Evolutionary conservation across 2,329 filamentous ascomycete genomes (phyloP), one percentile per base, ranked within the genome.

Genomic region (Emergomyces pasteurianus): DNA sequence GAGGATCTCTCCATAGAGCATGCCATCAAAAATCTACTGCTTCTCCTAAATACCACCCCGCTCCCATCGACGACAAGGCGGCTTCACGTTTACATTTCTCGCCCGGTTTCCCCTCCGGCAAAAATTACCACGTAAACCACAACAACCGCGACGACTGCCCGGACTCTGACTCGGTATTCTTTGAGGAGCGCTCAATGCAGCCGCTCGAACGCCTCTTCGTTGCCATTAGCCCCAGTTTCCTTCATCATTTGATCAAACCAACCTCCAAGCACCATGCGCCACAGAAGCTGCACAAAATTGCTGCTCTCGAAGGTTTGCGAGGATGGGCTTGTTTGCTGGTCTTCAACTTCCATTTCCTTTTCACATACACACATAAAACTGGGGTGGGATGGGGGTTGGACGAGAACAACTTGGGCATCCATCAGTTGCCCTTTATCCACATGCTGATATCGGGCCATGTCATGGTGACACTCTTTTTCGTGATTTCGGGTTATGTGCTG

Each of bases 401-500:
- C 21, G 69, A 71, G 10, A 68, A 73, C 42, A 77, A 77, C 49
- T 77, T 71, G 63, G 70, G 71, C 2, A 63, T 75, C 16, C 71
- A 75, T 58, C 74, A 77, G 63, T 65, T 76, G 4, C 76, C 76
- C 12, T 68, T 77, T 61, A 58, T 77, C 26, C 74, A 77, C 53
- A 67, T 77, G 64, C 64, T 77, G 36, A 73, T 75, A 60, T 74
- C 75, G 0, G 77, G 77, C 31, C 76, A 78, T 63, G 74, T 78
- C 62, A 77, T 77, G 76, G 77, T 79, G 16, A 71, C 73, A 53
- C 74, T 78, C 40, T 79, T 79, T 67, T 79, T 79, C 64, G 74
- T 79, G 40, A 73, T 79, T 42, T 78, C 75, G 12, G 77, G 77
- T 61, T 79, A 79, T 62, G 76, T 77, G 16, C 69, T 79, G 46